These are phyloP conservation scores for Cercospora janseana DNA, from an alignment of 2,329 filamentous ascomycete species.

Conservation along the genomic window DNA sequence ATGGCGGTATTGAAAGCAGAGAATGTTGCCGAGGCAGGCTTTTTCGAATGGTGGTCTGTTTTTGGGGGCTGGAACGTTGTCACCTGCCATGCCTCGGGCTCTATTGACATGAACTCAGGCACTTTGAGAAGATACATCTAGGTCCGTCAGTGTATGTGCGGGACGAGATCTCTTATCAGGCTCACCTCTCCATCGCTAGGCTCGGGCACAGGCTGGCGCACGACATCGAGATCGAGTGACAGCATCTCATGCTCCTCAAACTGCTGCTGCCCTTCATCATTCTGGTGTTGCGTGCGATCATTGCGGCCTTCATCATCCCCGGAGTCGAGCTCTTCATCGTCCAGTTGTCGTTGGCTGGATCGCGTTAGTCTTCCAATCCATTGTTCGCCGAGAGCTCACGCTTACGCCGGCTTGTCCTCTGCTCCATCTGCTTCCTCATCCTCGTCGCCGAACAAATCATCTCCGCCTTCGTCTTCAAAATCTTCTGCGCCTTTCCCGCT, in stretches of 20 bases:
- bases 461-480: conserved; percentile 39
- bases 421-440: conserved; percentile 37
- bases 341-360: conserved; percentile 40
- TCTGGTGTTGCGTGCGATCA: conserved; percentile 54
- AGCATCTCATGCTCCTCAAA: conserved; percentile 47
- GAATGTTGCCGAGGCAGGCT: conserved; percentile 49
- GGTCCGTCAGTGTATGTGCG: conserved; percentile 1
- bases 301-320: conserved; percentile 62
- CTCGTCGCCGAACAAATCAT: conserved; percentile 50
- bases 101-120: conserved; percentile 68
- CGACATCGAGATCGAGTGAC: conserved; percentile 63
- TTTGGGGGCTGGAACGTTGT: conserved; percentile 64
- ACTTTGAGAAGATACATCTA: conserved; percentile 70
- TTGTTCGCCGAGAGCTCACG: background rate
- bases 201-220: conserved; percentile 68
- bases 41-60: conserved; percentile 55
- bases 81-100: conserved; percentile 65
- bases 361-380: conserved; percentile 9
- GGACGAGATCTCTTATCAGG: background rate
- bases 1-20: conserved; percentile 63
- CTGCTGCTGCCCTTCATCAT: conserved; percentile 49
- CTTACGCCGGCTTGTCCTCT: conserved; percentile 30
- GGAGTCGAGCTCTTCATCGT: conserved; percentile 63
- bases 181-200: conserved; percentile 67
- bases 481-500: conserved; percentile 30